Base-by-base conservation (phyloP, 139 green algal species). In the Chlamydomonas sp. region DNA sequence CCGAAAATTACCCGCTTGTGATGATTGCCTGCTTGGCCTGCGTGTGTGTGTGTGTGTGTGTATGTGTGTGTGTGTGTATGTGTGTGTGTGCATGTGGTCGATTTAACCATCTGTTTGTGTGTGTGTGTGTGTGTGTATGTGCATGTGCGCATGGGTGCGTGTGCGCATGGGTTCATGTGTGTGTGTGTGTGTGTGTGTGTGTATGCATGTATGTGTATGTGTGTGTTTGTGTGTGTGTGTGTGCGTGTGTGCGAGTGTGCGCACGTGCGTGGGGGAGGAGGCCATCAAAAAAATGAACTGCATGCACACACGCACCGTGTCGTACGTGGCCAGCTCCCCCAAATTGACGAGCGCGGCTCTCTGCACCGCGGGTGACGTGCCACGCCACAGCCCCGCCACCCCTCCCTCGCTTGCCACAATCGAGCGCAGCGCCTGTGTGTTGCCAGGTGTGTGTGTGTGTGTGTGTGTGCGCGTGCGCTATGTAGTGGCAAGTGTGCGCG, bases 341-440 rank as follows among this genome's bases (percentile, higher is more conserved):
- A 91, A 47, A 73, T 91, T 91, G 6, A 92, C 86, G 34, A 91
- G 67, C 1, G 81, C 86, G 0, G 86, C 85, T 0, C 86, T 66
- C 64, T 91, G 84, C 2, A 90, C 67, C 0, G 90, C 90, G 0
- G 86, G 86, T 5, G 49, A 50, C 2, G 57, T 65, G 20, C 85
- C 86, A 0, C 77, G 72, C 81, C 81, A 92, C 69, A 92, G 67
- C 2, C 78, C 86, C 1, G 10, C n/a, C 20, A 84, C 30, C 3
- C 84, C 85, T 0, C 81, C 71, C 10, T 89, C 75, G 8, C 24
- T 0, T 1, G 63, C 39, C 33, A 77, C 58, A 39, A 76, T 74
- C 20, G 72, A 69, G 3, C 54, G 63, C 20, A 76, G 20, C 13
- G 63, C 77, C 62, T 84, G 71, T 54, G 20, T 20, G 43, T 20